These are phyloP conservation scores for Elsinoe fawcettii DNA, from an alignment of 2,329 filamentous ascomycete genomes.

Conservation along the genomic window DNA sequence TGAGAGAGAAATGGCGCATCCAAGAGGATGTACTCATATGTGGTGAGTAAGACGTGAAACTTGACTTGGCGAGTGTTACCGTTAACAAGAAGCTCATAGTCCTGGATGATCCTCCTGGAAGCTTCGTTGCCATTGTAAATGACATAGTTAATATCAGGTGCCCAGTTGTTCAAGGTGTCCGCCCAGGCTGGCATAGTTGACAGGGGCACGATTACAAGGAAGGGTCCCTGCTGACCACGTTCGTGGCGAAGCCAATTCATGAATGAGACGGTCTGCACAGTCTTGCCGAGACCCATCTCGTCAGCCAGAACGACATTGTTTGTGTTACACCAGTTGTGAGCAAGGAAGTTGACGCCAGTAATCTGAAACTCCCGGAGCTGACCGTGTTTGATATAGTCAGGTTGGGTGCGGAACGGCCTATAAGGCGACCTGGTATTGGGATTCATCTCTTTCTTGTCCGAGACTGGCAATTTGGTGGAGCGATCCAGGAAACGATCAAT, in stretches of 20 bases:
- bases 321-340: slow-evolving; percentile 87
- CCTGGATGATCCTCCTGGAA: slow-evolving; percentile 76
- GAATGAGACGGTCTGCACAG: slow-evolving; percentile 93
- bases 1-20: slow-evolving; percentile 77
- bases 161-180: slow-evolving; percentile 94
- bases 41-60: slow-evolving; percentile 96
- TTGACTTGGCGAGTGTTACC: slow-evolving; percentile 82
- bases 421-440: slow-evolving; percentile 64
- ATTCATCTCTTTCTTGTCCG: slow-evolving; percentile 70
- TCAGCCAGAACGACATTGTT: slow-evolving; percentile 97
- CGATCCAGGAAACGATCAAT: slow-evolving; percentile 89
- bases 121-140: slow-evolving; percentile 89
- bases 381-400: slow-evolving; percentile 74
- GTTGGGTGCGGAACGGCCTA: slow-evolving; percentile 69
- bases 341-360: slow-evolving; percentile 87
- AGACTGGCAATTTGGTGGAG: slow-evolving; percentile 69
- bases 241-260: slow-evolving; percentile 94
- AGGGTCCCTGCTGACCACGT: slow-evolving; percentile 83
- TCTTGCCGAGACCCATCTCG: slow-evolving; percentile 98
- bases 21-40: slow-evolving; percentile 89
- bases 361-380: slow-evolving; percentile 89
- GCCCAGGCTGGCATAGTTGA: slow-evolving; percentile 98
- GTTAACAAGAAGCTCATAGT: slow-evolving; percentile 81
- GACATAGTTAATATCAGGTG: slow-evolving; percentile 92
- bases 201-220: slow-evolving; percentile 91